Conservation (phyloP, 2,329 filamentous ascomycete genomes). For the Waltergamsia citrina region DNA sequence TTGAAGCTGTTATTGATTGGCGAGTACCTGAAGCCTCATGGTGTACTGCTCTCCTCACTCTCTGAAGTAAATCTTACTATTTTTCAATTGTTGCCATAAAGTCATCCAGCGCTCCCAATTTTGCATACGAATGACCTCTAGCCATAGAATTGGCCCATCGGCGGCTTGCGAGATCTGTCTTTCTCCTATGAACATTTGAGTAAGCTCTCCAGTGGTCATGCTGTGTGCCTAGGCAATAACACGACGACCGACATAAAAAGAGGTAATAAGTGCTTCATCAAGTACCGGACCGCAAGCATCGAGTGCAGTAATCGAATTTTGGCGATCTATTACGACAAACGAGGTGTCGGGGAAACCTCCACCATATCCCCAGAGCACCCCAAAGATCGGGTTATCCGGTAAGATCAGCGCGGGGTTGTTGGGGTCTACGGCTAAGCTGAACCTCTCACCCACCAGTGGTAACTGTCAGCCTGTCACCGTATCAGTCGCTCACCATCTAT, state of each 20-base stretch:
- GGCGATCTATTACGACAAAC: slow-evolving; percentile 6
- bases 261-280: slow-evolving; percentile 5
- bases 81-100: no score
- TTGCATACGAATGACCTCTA: slow-evolving; percentile 7
- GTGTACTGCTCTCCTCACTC: no score
- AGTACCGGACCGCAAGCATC: slow-evolving; percentile 6
- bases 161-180: slow-evolving; percentile 7
- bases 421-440: not conserved
- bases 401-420: not conserved
- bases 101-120: slow-evolving; percentile 7
- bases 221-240: slow-evolving; percentile 8
- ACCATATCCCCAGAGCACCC: slow-evolving; percentile 9
- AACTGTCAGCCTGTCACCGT: no score
- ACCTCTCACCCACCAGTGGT: no score
- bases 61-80: no score
- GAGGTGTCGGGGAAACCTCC: slow-evolving; percentile 3
- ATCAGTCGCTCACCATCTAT: no score
- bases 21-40: no score
- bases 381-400: slow-evolving; percentile 6
- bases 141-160: not conserved
- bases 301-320: slow-evolving; percentile 8
- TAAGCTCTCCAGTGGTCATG: slow-evolving; percentile 9
- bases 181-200: slow-evolving; percentile 7
- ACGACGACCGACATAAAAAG: slow-evolving; percentile 5
- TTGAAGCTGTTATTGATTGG: no score